A percentile compares a stretch with the other conserved stretches of the same genome.
phyloP scores from a whole-genome alignment of 768 basidiomycete genomes.

The Cubamyces sp. region DNA sequence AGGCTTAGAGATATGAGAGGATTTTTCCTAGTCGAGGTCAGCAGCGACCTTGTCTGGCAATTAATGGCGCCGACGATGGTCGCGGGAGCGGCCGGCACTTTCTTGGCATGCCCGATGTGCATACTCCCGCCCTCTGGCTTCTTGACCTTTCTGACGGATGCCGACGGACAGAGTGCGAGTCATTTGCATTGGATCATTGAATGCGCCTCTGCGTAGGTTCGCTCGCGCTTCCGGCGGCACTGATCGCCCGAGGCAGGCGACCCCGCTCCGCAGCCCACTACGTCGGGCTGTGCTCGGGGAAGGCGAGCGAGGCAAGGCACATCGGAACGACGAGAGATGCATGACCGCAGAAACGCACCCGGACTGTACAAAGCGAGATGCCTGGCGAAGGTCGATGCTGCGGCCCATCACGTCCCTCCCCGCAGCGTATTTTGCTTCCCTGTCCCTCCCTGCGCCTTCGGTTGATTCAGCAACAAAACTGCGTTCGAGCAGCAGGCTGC shows the following conservation, averaged over 20 bases:
- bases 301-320: no score
- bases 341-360: neutral
- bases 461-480: no score
- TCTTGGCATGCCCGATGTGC: neutral
- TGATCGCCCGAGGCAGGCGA: no score
- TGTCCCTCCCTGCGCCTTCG: neutral
- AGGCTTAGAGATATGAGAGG: no score
- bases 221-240: no score
- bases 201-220: neutral
- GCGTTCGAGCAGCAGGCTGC: neutral
- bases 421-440: neutral
- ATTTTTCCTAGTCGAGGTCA: no score
- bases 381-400: neutral
- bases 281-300: no score
- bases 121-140: neutral
- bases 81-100: neutral
- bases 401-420: neutral
- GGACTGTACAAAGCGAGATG: no score
- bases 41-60: neutral
- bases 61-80: slow-evolving; percentile 11
- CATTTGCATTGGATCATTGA: neutral
- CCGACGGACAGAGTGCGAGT: neutral
- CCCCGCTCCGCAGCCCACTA: no score
- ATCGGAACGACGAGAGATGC: no score
- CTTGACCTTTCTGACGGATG: neutral